Percentiles rank a stretch among this genome's conserved stretches.
Conservation (phyloP, 2,329 filamentous ascomycete species). For the Phaeosphaeria sp. region DNA sequence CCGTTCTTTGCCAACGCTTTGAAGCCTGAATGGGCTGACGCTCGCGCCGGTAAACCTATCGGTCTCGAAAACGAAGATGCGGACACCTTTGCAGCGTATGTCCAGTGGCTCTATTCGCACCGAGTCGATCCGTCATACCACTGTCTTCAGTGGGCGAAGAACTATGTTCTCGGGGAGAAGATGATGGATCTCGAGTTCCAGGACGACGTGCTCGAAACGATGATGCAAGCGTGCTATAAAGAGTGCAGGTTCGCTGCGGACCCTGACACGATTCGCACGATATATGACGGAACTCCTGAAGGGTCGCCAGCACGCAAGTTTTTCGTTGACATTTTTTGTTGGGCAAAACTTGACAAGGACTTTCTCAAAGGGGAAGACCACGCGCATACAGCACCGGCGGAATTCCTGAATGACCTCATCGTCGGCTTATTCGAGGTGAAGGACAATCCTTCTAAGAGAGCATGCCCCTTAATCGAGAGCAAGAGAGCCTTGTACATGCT, state of each 20-base stretch:
- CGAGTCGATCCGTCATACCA: background rate
- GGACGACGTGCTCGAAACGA: conserved; percentile 1
- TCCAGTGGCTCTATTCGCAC: background rate
- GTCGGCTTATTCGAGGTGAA: background rate
- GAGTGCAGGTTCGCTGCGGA: no score
- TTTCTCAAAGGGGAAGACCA: no score
- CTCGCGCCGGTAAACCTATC: background rate
- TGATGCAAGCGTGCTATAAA: background rate
- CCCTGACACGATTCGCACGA: background rate
- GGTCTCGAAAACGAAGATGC: background rate
- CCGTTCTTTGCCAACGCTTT: conserved; percentile 3
- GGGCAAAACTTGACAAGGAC: no score
- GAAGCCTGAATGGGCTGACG: background rate
- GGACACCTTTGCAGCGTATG: background rate
- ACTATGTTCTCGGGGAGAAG: conserved; percentile 14
- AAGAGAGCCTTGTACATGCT: no score
- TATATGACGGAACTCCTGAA: background rate
- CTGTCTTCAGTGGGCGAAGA: background rate
- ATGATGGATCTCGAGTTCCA: conserved; percentile 10
- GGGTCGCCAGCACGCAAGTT: background rate
- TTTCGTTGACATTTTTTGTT: background rate
- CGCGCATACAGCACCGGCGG: background rate
- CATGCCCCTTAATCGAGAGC: no score
- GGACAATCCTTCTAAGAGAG: no score
- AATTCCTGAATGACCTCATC: background rate